Conservation (phyloP, 345 rosid genomes). For the Salix koriyanagi region DNA sequence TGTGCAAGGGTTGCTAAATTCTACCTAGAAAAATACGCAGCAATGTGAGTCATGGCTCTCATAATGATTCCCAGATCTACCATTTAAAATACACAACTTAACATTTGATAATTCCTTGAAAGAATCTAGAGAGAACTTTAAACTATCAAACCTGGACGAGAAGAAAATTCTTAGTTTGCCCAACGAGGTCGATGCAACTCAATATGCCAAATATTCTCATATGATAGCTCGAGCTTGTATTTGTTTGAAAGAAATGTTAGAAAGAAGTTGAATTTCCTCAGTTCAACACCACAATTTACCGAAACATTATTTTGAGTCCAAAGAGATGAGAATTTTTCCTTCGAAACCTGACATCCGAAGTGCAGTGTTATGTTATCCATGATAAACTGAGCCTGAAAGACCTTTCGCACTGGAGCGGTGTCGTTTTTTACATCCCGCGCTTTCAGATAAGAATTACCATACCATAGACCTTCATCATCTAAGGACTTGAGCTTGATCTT, state of each 20-base stretch:
- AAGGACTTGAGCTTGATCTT: neutral
- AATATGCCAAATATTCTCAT: conserved; percentile 34
- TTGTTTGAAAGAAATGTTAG: conserved; percentile 3
- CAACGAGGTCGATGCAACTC: conserved; percentile 11
- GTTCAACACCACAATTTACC: conserved; percentile 12
- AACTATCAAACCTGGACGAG: conserved; percentile 32
- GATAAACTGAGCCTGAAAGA: neutral
- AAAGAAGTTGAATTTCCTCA: conserved; percentile 22
- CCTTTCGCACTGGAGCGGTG: conserved; percentile 10
- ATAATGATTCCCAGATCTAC: neutral
- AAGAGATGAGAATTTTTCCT: conserved; percentile 19
- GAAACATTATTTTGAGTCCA: conserved; percentile 27
- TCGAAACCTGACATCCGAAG: conserved; percentile 28
- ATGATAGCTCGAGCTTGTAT: conserved; percentile 34
- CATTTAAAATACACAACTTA: neutral
- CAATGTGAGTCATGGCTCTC: neutral
- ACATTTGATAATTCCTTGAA: neutral
- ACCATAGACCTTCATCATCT: conserved; percentile 14
- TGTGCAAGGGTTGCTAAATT: neutral
- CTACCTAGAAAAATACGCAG: neutral
- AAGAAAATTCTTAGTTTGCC: conserved; percentile 13
- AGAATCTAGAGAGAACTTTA: neutral
- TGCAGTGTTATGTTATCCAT: conserved; percentile 16
- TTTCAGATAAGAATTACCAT: conserved; percentile 18
- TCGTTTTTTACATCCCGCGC: neutral